A percentile compares a stretch with the other conserved stretches of the same genome.
Evolutionary conservation across 352 stramenopile species (phyloP).

Genomic region (Chloridella minuta): DNA sequence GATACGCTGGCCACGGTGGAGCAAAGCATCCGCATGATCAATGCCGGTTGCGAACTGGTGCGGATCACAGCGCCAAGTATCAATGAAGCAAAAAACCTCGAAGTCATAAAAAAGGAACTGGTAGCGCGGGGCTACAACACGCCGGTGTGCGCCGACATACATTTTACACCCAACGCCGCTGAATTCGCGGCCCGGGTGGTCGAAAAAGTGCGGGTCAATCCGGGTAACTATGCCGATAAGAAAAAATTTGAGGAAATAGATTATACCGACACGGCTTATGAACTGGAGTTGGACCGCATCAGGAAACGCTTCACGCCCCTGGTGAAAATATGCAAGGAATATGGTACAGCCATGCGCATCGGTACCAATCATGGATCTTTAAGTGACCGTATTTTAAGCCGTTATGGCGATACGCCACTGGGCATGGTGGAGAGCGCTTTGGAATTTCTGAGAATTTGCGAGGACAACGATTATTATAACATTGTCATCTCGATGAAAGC

Average conservation of each 20-base stretch:
- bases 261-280: slow-evolving; percentile 35
- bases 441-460: slow-evolving; percentile 44
- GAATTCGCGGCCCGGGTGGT: slow-evolving; percentile 34
- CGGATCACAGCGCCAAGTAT: neutral
- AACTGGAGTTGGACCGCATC: slow-evolving; percentile 30
- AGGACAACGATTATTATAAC: slow-evolving; percentile 41
- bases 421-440: slow-evolving; percentile 47
- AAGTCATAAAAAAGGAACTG: slow-evolving; percentile 18
- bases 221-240: slow-evolving; percentile 41
- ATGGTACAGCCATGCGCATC: slow-evolving; percentile 38
- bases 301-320: slow-evolving; percentile 25
- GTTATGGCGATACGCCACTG: neutral
- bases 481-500: slow-evolving; percentile 56
- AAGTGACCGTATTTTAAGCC: slow-evolving; percentile 30
- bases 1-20: slow-evolving; percentile 38
- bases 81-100: neutral
- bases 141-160: slow-evolving; percentile 44
- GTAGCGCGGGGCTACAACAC: slow-evolving; percentile 36
- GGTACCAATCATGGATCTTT: slow-evolving; percentile 45
- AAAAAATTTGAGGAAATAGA: slow-evolving; percentile 42
- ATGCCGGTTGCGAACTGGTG: neutral
- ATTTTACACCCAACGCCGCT: slow-evolving; percentile 37
- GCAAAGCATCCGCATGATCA: slow-evolving; percentile 18
- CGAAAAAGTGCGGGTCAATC: slow-evolving; percentile 52
- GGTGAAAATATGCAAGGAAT: slow-evolving; percentile 39